Base-by-base conservation (phyloP, 345 rosid species). In the Ailanthus altissimus region DNA sequence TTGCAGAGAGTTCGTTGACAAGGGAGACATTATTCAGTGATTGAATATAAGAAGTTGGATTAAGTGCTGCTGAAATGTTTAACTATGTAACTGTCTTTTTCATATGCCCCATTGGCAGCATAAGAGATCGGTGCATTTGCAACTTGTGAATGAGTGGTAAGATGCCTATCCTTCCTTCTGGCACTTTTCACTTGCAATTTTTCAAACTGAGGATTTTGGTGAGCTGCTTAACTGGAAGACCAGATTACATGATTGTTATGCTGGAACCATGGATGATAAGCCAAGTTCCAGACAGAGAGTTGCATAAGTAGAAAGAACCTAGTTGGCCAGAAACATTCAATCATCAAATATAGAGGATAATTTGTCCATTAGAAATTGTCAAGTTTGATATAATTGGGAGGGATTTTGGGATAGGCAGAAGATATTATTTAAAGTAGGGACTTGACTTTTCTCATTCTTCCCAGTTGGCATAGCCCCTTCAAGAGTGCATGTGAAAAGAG, bases 1-100 rank as follows among this genome's bases (percentile, higher is more conserved):
- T 86, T 65, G 91, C 92, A 32, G 89, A 81, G 82, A 84, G 89
- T 77, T 80, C 81, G 0, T 86, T 92, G 13, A 77, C 84, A 6
- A 84, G 89, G 88, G 98, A 94, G 76, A 75, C 96, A 0, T 92
- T 97, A 94, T 72, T 75, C 81, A 16, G 96, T 94, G 69, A 87
- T 87, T 32, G 84, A 84, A 59, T 92, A 89, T 78, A 76, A 64
- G 75, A 74, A 50, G 74, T 63, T 75, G 76, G 78, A 72, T 40
- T 80, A 82, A 74, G 45, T 32, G 46, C 51, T 59, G 63, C 56
- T 28, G 57, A 59, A 23, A 56, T 36, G 50, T 51, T 20, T 18
- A 3, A 11, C 49, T 11, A 11, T 6, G 38, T 4, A 5, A 7
- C 5, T 11, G 42, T 15, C 42, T 21, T 11, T 36, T 10, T 58